Conservation (phyloP, 345 rosid genomes). For the Arabis alpina region DNA sequence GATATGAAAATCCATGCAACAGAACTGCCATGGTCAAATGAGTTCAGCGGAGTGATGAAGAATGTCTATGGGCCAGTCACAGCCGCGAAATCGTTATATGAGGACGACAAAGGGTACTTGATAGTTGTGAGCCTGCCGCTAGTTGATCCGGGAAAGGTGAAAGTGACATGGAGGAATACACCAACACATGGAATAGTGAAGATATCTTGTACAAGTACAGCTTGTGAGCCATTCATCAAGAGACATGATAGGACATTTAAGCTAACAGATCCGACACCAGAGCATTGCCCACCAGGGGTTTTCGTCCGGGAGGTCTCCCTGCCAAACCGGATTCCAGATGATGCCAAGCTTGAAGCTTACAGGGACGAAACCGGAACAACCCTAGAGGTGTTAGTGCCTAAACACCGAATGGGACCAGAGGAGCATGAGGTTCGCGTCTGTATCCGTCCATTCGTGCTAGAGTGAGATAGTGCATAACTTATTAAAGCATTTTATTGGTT, state of each 20-base stretch:
- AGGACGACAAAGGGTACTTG: constrained; percentile 74
- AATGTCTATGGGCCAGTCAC: constrained; percentile 77
- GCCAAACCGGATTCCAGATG: constrained; percentile 83
- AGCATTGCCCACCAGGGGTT: constrained; percentile 95
- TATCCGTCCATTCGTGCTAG: constrained; percentile 58
- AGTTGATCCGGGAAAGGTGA: constrained; percentile 79
- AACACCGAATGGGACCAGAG: constrained; percentile 77
- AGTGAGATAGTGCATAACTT: constrained; percentile 31
- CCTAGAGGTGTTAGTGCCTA: constrained; percentile 83
- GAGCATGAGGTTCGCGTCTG: constrained; percentile 93
- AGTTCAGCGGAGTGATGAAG: constrained; percentile 77
- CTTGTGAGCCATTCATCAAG: constrained; percentile 74
- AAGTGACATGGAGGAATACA: constrained; percentile 89
- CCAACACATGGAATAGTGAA: constrained; percentile 75
- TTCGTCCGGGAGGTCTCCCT: constrained; percentile 77
- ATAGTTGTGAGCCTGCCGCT: constrained; percentile 77
- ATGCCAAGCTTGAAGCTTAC: constrained; percentile 84
- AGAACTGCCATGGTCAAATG: constrained; percentile 61
- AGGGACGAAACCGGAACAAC: constrained; percentile 69
- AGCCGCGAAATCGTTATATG: constrained; percentile 81
- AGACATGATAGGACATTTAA: constrained; percentile 83
- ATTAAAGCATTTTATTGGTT: constrained; percentile 28
- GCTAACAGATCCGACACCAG: constrained; percentile 88
- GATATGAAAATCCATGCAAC: constrained; percentile 57
- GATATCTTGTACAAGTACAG: constrained; percentile 77